phyloP scores from a whole-genome alignment of 208 protist species.

The Leishmania major region DNA sequence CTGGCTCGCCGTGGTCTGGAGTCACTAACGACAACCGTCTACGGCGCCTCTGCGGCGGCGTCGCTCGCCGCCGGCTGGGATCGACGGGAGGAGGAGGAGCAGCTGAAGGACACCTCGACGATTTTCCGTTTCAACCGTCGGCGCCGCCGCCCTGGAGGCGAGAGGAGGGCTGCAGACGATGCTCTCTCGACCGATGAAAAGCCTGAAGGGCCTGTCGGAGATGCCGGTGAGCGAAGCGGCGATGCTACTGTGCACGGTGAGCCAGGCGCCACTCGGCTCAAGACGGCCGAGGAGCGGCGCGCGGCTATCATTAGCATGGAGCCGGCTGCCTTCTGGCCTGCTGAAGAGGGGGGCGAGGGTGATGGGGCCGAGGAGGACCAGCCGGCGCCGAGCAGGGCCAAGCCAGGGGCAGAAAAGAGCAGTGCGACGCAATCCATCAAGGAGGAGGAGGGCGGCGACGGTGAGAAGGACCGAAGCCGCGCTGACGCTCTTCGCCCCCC shows the following conservation, averaged over 20 bases:
- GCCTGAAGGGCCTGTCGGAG: neutral
- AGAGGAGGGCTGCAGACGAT: neutral
- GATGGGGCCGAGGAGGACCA: conserved; percentile 12
- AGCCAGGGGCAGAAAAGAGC: conserved; percentile 7
- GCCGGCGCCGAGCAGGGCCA: neutral
- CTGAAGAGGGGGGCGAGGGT: conserved; percentile 10
- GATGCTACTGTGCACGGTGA: neutral
- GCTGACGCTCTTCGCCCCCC: neutral
- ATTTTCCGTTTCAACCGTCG: conserved; percentile 79
- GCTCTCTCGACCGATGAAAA: too few species aligned
- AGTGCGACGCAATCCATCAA: conserved; percentile 5
- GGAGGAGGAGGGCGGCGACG: neutral
- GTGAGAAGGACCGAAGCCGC: neutral
- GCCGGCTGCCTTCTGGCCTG: conserved; percentile 21
- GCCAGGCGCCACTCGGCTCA: neutral
- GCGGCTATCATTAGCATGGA: conserved; percentile 28
- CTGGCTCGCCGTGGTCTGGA: conserved; percentile 61
- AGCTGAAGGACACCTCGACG: conserved; percentile 67
- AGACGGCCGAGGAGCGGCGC: conserved; percentile 23
- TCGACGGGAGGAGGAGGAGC: conserved; percentile 52
- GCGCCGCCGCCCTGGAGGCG: conserved; percentile 11
- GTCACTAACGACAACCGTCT: conserved; percentile 79
- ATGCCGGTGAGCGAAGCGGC: neutral
- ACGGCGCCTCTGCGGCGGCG: conserved; percentile 82
- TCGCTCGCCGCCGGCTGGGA: conserved; percentile 69